Conservation (phyloP, 148 eudicot genomes). For the Heliosperma pusillum region DNA sequence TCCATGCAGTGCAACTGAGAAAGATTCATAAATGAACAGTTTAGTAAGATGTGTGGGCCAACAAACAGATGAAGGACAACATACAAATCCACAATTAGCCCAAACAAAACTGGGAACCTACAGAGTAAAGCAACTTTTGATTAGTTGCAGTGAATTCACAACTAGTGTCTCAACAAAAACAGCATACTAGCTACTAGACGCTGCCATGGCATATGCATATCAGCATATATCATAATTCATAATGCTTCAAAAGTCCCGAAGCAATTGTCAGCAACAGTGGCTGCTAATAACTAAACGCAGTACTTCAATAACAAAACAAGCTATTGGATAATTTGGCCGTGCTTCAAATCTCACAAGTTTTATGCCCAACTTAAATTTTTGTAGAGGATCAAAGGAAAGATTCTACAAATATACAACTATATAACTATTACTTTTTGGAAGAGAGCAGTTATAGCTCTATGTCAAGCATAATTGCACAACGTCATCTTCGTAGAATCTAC, state of each 20-base stretch:
- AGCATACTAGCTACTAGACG: not conserved
- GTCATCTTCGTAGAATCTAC: not conserved
- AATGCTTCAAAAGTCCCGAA: not conserved
- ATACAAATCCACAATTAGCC: not conserved
- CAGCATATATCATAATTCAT: not conserved
- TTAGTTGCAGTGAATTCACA: not conserved
- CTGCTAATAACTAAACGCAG: not conserved
- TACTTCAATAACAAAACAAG: not conserved
- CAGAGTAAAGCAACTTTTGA: not conserved
- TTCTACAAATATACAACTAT: not conserved
- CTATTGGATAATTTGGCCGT: not conserved
- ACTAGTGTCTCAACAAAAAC: not conserved
- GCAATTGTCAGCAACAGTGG: not conserved
- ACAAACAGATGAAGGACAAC: not conserved
- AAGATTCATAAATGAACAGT: not conserved
- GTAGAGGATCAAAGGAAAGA: not conserved
- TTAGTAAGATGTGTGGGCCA: not conserved
- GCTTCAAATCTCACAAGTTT: not conserved
- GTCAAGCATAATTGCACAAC: too few relatives aligned
- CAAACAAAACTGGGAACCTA: not conserved
- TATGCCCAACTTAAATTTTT: not conserved
- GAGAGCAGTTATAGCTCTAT: too few relatives aligned
- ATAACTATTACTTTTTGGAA: too few relatives aligned
- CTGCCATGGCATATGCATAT: conserved; percentile 1
- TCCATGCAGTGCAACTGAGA: conserved; percentile 77